phyloP scores from a whole-genome alignment of 768 basidiomycete species.

The Boletus rubescentipes region DNA sequence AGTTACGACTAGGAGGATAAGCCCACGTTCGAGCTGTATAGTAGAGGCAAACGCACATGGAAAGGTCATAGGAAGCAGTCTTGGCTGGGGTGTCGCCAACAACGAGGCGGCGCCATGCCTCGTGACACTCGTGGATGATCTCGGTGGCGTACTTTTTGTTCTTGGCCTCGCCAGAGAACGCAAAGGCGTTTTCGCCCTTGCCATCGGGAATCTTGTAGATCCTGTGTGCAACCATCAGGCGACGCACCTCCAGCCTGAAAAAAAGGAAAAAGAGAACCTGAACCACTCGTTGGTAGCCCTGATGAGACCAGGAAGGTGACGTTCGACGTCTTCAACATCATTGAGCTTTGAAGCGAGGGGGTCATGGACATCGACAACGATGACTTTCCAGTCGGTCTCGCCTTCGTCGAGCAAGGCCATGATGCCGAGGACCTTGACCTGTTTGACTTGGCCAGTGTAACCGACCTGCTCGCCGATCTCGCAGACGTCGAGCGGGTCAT shows the following conservation, averaged over 20 bases:
- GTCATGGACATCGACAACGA: constrained; percentile 95
- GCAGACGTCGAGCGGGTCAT: constrained; percentile 99
- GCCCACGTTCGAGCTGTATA: neutral
- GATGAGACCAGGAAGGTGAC: constrained; percentile 95
- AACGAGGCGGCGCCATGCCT: constrained; percentile 95
- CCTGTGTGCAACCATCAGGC: constrained; percentile 38
- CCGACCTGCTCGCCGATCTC: constrained; percentile 99
- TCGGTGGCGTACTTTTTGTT: constrained; percentile 99
- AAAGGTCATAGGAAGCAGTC: constrained; percentile 70
- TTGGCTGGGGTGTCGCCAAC: constrained; percentile 75
- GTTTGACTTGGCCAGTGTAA: constrained; percentile 96
- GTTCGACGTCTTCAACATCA: constrained; percentile 98
- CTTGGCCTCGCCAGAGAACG: constrained; percentile 99
- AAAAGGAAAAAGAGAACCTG: constrained; percentile 50
- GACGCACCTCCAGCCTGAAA: neutral
- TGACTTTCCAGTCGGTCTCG: constrained; percentile 99
- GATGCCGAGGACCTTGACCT: constrained; percentile 99
- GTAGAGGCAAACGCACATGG: constrained; percentile 61
- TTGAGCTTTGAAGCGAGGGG: constrained; percentile 96
- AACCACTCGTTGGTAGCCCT: constrained; percentile 99
- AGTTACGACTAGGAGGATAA: constrained; percentile 61
- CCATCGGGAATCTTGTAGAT: constrained; percentile 97
- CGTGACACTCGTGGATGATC: constrained; percentile 98
- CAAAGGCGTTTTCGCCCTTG: constrained; percentile 97
- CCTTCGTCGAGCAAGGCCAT: constrained; percentile 99